Evolutionary conservation across 345 rosid species (phyloP), one percentile per base, ranked within the genome.

Genomic region (Reutealis trisperma): DNA sequence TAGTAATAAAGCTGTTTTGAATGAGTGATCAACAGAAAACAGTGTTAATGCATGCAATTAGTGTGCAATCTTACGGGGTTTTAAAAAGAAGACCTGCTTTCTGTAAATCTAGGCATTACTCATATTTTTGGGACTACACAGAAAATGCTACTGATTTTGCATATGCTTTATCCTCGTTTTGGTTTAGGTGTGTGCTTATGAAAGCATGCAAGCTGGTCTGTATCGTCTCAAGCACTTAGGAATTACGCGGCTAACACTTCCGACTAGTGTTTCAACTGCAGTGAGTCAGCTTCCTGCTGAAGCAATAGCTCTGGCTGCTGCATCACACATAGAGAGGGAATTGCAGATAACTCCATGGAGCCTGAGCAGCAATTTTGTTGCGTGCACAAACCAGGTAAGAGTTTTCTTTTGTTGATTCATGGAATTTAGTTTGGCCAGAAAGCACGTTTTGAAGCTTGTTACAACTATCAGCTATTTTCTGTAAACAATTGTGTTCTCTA

Each of bases 291-390:
- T 96, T 37, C 99, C 99, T 71, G 94, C 85, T 51, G 98, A 93
- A 85, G 97, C 98, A 78, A 90, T 96, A 81, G 96, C 94, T 80
- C 85, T 96, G 71, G 99, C 99, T 83, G 98, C 94, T 86, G 99
- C 98, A 42, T 92, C 97, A 32, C 98, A 93, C 78, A 93, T 96
- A 70, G 99, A 93, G 84, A 87, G 99, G 84, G 99, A 93, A 85
- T 83, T 96, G 80, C 94, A 91, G 87, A 93, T 96, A 57, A 92
- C 97, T 84, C 96, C 98, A 55, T 93, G 99, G 99, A 95, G 89
- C 84, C 86, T 95, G 75, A 95, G 99, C 79, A 86, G 90, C 86
- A 95, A 93, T 80, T 95, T 93, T 87, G 98, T 95, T 81, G 89
- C 97, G 57, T 93, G 99, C 86, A 92, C 90, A 78, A 89, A 83